Base-by-base conservation (phyloP, 805 yeast species). In the Debaryomyces castellii region DNA sequence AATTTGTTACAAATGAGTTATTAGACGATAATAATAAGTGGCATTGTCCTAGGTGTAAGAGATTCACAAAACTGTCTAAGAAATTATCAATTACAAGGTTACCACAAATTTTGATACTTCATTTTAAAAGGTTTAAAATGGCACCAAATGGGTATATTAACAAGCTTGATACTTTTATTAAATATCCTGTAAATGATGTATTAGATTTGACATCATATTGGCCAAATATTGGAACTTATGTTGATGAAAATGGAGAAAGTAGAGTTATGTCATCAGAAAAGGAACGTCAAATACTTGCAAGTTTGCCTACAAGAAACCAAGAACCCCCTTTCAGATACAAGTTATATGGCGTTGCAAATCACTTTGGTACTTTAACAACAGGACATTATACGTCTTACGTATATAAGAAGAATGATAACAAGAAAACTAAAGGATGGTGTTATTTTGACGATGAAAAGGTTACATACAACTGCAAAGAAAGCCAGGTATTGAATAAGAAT, bases 361-460 rank as follows among this genome's bases (percentile, higher is more conserved):
- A 91, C 63, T 82, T 69, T 50, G 97, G 97, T 10, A 82, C 86
- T 33, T 71, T 91, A 32, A 78, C 83, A 35, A 87, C 91, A 7
- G 97, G 97, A 0, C 97, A 91, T 64, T 91, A 91, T 64, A 91
- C 97, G 0, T 71, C 96, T 1, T 87, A 74, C 58, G 92, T 88
- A 4, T 69, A 81, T 58, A 88, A 88, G 56, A 55, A 52, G n/a
- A 62, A 63, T 36, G 69, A 64, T 40, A 24, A 48, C 11, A 82
- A 82, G 21, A 60, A 62, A 17, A 64, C 58, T 33, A 69, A 70
- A 45, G 85, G 83, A 1, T 90, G 96, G 96, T 82, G 87, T 55
- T 80, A 82, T 49, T 90, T 84, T 63, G 96, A 90, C 63, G 97
- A 90, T 62, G 77, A 87, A 0, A 78, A 75, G 45, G 83, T 85